Evolutionary conservation across 441 rosid genomes (phyloP).

Genomic region (Biscutella laevigata): DNA sequence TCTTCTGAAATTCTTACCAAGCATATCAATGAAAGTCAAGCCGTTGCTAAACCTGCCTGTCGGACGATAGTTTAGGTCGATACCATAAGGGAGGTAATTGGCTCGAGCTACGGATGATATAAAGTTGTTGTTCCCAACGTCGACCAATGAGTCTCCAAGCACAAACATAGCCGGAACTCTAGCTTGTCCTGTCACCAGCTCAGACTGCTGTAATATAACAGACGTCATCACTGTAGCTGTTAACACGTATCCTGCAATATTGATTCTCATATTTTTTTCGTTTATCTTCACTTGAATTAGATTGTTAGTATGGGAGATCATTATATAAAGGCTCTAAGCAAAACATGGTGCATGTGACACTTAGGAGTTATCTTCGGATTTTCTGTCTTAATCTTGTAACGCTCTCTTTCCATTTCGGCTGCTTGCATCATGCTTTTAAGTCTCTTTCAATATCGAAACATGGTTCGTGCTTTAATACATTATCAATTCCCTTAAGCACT

Average conservation of each 20-base stretch:
- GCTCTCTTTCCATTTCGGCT: slow-evolving; percentile 7
- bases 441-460: too few relatives aligned
- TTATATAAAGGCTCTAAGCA: not conserved
- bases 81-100: slow-evolving; percentile 54
- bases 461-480: too few relatives aligned
- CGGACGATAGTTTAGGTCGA: slow-evolving; percentile 38
- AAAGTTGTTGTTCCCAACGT: slow-evolving; percentile 59
- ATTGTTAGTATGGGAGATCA: not conserved
- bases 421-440: slow-evolving; percentile 22
- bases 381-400: slow-evolving; percentile 19
- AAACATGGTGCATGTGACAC: slow-evolving; percentile 24
- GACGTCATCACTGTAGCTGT: slow-evolving; percentile 6
- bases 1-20: slow-evolving; percentile 36
- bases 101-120: slow-evolving; percentile 38
- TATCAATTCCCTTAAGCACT: too few relatives aligned
- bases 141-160: slow-evolving; percentile 61
- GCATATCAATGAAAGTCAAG: slow-evolving; percentile 43
- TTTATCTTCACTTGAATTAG: not conserved
- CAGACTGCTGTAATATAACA: slow-evolving; percentile 16
- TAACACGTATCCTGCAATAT: slow-evolving; percentile 9
- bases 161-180: slow-evolving; percentile 41
- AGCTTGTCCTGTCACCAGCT: slow-evolving; percentile 24
- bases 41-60: slow-evolving; percentile 58
- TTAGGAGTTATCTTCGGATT: slow-evolving; percentile 8
- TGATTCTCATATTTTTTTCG: slow-evolving; percentile 13